These are phyloP conservation scores for Chrysosporium queenslandicum DNA, from an alignment of 2,329 filamentous ascomycete species.

Conservation along the genomic window DNA sequence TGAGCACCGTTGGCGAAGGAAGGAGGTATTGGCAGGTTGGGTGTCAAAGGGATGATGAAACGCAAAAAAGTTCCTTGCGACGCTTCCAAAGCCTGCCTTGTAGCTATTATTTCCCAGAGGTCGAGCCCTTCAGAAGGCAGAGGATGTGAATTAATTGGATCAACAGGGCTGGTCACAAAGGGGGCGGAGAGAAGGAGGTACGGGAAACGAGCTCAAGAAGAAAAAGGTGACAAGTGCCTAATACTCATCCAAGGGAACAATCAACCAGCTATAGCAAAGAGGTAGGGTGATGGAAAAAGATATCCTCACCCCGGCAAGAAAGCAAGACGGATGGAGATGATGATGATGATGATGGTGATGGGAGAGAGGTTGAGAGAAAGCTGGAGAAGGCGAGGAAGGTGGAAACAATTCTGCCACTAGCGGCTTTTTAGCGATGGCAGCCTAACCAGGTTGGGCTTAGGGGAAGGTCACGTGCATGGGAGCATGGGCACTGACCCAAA, in stretches of 20 bases:
- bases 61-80: constrained; percentile 2
- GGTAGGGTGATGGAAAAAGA: constrained; percentile 10
- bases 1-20: constrained; percentile 16
- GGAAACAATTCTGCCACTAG: constrained; percentile 11
- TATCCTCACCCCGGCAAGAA: constrained; percentile 5
- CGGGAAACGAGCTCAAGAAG: too few species aligned
- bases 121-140: neutral
- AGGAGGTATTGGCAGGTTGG: constrained; percentile 19
- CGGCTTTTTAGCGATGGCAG: constrained; percentile 9
- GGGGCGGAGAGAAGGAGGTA: neutral
- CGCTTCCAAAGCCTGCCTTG: constrained; percentile 5
- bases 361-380: constrained; percentile 13
- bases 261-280: neutral
- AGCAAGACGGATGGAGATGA: constrained; percentile 4
- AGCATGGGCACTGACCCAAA: neutral
- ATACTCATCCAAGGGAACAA: neutral
- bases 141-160: too few species aligned
- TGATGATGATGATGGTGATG: constrained; percentile 8
- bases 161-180: too few species aligned
- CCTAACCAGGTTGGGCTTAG: constrained; percentile 5
- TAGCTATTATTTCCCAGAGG: constrained; percentile 5
- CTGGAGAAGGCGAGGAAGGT: constrained; percentile 14
- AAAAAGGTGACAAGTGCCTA: neutral
- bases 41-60: constrained; percentile 18
- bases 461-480: constrained; percentile 5